Conservation (phyloP, 2,329 filamentous ascomycete genomes). For the Colletotrichum karsti region DNA sequence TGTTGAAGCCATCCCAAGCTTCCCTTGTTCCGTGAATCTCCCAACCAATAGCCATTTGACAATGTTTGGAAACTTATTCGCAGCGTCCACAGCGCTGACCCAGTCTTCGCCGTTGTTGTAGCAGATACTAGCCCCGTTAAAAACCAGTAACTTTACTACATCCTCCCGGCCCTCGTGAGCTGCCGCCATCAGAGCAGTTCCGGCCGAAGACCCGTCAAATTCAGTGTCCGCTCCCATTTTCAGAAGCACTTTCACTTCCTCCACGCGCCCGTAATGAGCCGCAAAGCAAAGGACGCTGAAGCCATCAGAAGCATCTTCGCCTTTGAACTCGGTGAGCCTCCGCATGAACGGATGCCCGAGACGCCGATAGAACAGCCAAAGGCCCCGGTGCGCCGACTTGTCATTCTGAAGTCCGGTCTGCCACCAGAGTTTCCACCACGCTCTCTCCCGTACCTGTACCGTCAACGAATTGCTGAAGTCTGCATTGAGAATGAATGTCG, state of each 20-base stretch:
- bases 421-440: not conserved
- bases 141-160: slow-evolving; percentile 2
- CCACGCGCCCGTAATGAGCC: not conserved
- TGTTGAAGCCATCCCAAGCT: not conserved
- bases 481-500: slow-evolving; percentile 4
- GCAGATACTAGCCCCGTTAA: not conserved
- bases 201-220: not conserved
- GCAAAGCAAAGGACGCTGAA: not conserved
- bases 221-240: not conserved
- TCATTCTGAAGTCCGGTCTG: not conserved
- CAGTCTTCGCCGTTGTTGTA: not conserved
- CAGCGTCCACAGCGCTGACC: not conserved
- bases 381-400: too few species aligned
- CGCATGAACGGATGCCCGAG: not conserved
- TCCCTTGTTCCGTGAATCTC: not conserved
- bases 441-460: not conserved
- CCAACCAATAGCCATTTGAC: not conserved
- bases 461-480: not conserved
- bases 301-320: not conserved
- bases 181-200: not conserved
- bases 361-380: not conserved
- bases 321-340: not conserved
- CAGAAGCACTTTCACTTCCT: not conserved
- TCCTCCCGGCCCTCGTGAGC: not conserved
- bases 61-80: not conserved